Conservation (phyloP, 768 basidiomycete genomes). For the Saitozyma sp. region DNA sequence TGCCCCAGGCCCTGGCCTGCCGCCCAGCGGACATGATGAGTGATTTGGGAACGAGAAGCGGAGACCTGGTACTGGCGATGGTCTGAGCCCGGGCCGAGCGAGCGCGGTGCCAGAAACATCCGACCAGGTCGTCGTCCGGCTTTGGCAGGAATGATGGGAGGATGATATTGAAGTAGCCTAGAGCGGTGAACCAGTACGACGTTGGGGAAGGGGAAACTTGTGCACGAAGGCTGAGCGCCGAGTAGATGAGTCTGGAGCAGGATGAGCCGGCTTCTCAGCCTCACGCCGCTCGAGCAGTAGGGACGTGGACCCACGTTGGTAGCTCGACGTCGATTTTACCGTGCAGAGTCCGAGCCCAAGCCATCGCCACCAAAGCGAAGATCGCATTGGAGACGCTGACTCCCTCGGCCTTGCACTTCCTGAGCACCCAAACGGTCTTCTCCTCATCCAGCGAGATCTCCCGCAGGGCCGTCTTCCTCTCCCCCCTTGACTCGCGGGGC, state of each 20-base stretch:
- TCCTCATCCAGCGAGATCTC: conserved; percentile 62
- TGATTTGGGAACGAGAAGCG: too few relatives aligned
- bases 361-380: background rate
- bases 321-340: background rate
- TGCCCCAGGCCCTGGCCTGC: conserved; percentile 46
- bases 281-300: too few relatives aligned
- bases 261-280: conserved; percentile 48
- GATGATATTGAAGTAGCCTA: conserved; percentile 75
- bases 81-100: too few relatives aligned
- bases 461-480: conserved; percentile 63
- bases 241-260: conserved; percentile 69
- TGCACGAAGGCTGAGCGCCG: conserved; percentile 73
- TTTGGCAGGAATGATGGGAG: conserved; percentile 71
- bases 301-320: background rate
- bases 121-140: conserved; percentile 10
- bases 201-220: conserved; percentile 50
- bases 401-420: conserved; percentile 62
- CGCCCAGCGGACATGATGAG: too few relatives aligned
- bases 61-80: too few relatives aligned
- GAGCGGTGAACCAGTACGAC: conserved; percentile 75
- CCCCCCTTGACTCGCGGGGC: conserved; percentile 55
- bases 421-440: conserved; percentile 64
- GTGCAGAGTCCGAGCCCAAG: background rate
- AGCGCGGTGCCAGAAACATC: too few relatives aligned
- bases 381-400: conserved; percentile 2